Evolutionary conservation across 139 green algal genomes (phyloP).

Genomic region (Ulvella scutata): DNA sequence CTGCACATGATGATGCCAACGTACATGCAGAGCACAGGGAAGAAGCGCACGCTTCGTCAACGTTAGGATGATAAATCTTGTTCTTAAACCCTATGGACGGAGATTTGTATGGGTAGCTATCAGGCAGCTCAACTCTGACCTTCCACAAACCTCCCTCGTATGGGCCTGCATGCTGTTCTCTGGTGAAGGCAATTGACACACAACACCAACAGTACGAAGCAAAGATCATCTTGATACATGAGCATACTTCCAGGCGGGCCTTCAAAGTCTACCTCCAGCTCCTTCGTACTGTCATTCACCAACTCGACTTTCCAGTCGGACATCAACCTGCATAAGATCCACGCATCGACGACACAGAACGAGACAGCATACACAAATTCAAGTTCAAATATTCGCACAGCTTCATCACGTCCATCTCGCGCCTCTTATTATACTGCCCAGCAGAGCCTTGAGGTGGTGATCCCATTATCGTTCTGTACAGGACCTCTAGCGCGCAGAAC

Average conservation of each 20-base stretch:
- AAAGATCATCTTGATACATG: too few species aligned
- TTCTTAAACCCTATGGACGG: constrained; percentile 95
- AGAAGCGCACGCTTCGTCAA: constrained; percentile 67
- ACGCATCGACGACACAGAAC: neutral
- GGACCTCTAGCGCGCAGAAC: too few species aligned
- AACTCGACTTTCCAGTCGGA: constrained; percentile 94
- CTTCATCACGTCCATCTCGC: constrained; percentile 85
- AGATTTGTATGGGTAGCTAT: constrained; percentile 69
- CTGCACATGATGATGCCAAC: neutral
- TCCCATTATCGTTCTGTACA: too few species aligned
- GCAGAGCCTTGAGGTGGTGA: too few species aligned
- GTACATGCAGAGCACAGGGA: neutral
- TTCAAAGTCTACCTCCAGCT: constrained; percentile 84
- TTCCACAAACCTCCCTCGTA: constrained; percentile 93
- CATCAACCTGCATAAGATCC: constrained; percentile 72
- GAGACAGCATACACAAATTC: neutral
- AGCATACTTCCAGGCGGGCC: constrained; percentile 69
- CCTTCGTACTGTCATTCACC: constrained; percentile 83
- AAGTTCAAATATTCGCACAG: constrained; percentile 39
- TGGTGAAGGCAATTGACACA: too few species aligned
- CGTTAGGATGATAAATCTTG: constrained; percentile 90
- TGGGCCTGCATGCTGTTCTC: constrained; percentile 35
- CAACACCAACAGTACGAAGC: too few species aligned
- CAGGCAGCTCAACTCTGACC: constrained; percentile 91
- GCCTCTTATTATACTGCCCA: constrained; percentile 44